These are phyloP conservation scores for Coemansia reversa DNA, from an alignment of 192 early-diverging fungal species.

Conservation along the genomic window DNA sequence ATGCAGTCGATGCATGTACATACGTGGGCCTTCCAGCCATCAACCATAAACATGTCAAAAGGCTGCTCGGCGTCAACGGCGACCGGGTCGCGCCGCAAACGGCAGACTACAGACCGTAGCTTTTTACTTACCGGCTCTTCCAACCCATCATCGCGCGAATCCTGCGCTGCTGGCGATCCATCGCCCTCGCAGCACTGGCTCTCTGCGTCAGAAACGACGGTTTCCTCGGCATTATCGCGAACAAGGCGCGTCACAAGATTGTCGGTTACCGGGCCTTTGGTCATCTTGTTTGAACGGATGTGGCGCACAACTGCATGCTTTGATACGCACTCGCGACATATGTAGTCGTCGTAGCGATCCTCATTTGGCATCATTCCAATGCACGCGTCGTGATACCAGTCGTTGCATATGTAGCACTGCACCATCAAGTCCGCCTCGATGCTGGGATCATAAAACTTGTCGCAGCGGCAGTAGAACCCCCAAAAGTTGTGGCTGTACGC, in stretches of 20 bases:
- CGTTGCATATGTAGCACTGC: conserved; percentile 85
- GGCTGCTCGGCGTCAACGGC: conserved; percentile 45
- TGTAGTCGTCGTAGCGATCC: conserved; percentile 32
- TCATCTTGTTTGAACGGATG: conserved; percentile 23
- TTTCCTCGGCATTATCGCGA: background rate
- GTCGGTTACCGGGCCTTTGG: conserved; percentile 22
- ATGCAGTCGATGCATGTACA: conserved; percentile 71
- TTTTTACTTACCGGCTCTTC: conserved; percentile 23
- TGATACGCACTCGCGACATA: conserved; percentile 43
- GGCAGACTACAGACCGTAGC: conserved; percentile 12
- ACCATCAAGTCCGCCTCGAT: conserved; percentile 76
- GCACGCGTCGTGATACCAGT: conserved; percentile 78
- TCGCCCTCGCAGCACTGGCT: background rate
- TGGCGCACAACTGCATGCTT: conserved; percentile 25
- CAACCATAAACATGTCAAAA: conserved; percentile 66
- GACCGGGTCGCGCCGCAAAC: conserved; percentile 26
- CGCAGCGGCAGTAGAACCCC: conserved; percentile 85
- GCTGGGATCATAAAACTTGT: conserved; percentile 69
- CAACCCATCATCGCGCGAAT: background rate
- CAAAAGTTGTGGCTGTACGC: conserved; percentile 81
- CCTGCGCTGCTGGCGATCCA: background rate
- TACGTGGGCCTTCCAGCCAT: conserved; percentile 72
- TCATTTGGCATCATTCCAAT: conserved; percentile 58
- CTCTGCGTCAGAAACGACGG: background rate
- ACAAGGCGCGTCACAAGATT: conserved; percentile 14